Evolutionary conservation across 768 basidiomycete species (phyloP), one percentile per base, ranked within the genome.

Genomic region (Hebeloma cylindrosporum): DNA sequence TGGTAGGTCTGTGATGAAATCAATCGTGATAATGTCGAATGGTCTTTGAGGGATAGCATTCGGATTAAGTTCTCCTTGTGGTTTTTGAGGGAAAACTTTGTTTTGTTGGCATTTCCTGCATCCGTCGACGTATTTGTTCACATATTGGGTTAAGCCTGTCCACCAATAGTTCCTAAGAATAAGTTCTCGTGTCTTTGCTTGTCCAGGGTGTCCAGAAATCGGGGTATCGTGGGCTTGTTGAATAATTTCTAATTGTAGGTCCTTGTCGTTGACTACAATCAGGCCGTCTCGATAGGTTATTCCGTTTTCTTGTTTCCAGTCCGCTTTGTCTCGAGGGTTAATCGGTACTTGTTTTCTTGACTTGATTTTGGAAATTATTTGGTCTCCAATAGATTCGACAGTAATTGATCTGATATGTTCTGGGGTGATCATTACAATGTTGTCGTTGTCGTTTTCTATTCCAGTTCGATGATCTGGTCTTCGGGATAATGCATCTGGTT

Each of bases 21-120:
- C 55, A 2, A 60, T 66, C 20, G 69, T 53, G 40, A 75, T 68
- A 0, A 60, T 47, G 43, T 70, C 55, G 37, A 33, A 69, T 57
- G 0, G 63, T 58, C 32, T 17, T n/a, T 30, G n/a, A 10, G 60
- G 58, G 13, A 53, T 45, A 9, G 39, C 37, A 37, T 52, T 39
- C 13, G 18, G 66, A 35, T 16, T 43, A 40, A 53, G 56, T 32
- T 18, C 25, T 37, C 42, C 64, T 34, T 22, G 37, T 17, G 45
- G 59, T 37, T 10, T 58, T 52, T 32, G 65, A 47, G 51, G 69
- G 59, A 43, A 61, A 40, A 7, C 52, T 59, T 64, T 64, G 44
- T 48, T 73, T 62, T 46, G 38, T 32, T 52, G 44, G 50, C 71
- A 71, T 7, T 43, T 48, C 0, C 50, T 41, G 48, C 72, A 73